Evolutionary conservation across 2,329 filamentous ascomycete genomes (phyloP), one percentile per base, ranked within the genome.

Genomic region (Raffaelea deltoideospora): DNA sequence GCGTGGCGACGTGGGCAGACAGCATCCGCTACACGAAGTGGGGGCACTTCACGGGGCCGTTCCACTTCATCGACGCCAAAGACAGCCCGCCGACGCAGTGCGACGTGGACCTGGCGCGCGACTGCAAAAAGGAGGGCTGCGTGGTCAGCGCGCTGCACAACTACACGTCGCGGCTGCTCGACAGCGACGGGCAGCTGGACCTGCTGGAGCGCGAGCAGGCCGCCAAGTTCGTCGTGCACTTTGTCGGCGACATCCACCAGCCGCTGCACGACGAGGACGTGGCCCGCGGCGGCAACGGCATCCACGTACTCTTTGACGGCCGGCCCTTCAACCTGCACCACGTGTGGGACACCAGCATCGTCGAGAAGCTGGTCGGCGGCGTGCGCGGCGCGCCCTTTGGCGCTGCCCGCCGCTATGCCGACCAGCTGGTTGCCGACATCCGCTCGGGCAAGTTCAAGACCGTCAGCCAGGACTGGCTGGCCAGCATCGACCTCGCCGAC

Each of bases 311-410:
- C 14, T 85, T 76, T 56, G 61, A 73, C 20, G 65, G 64, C 3
- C 52, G 55, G 22, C 53, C 60, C 21, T 64, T 69, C 38, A 85
- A 85, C 50, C 63, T 85, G 30, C 80, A 85, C 49, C 67, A 77
- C 40, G 70, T 83, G 14, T 85, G 79, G 79, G 80, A 85, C 50
- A 72, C 68, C 37, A 70, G 67, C 45, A 83, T 84, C 43, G 66
- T 72, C 1, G 76, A 80, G 56, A 70, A 76, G 49, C 56, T 71
- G 48, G 59, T 78, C 2, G 76, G 76, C 3, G 70, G 65, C n/a
- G 51, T 59, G 31, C 56, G 67, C 48, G 63, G 69, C 49, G 53
- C 60, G 55, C 53, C 66, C 1, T 72, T 67, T 40, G 52, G 54
- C 5, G 57, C 65, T 32, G 74, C 72, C 2, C 52, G 59, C 35